Percentiles rank a stretch among this genome's conserved stretches.
phyloP scores from a whole-genome alignment of 495 filamentous ascomycete species.

The Penicillium malachiteum region DNA sequence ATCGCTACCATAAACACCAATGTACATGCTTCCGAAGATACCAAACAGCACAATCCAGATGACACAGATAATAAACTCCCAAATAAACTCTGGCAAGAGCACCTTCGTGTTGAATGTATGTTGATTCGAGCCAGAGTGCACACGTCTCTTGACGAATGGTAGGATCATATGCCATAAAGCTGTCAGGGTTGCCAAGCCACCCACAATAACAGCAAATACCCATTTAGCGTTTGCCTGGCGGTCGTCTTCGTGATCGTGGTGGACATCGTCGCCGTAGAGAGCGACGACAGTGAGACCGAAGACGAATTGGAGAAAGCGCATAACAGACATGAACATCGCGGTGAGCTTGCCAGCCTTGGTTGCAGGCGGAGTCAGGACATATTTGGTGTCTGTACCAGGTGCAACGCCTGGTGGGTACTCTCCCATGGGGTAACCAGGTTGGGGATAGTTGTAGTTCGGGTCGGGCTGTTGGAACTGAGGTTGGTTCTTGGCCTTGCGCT shows the following conservation, averaged over 20 bases:
- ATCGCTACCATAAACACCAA: conserved; percentile 54
- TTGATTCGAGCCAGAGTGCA: too few species aligned
- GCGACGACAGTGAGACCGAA: conserved; percentile 73
- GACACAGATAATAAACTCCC: conserved; percentile 67
- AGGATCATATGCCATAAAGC: conserved; percentile 57
- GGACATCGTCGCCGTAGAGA: conserved; percentile 73
- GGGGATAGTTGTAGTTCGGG: conserved; percentile 10
- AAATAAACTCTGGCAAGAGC: conserved; percentile 54
- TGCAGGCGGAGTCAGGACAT: conserved; percentile 1
- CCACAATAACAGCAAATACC: conserved; percentile 72
- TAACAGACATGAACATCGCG: conserved; percentile 30
- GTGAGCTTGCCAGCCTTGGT: conserved; percentile 15
- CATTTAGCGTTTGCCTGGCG: conserved; percentile 62
- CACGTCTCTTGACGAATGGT: conserved; percentile 39
- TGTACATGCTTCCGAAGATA: conserved; percentile 77
- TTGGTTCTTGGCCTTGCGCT: conserved; percentile 30
- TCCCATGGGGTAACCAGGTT: conserved; percentile 17
- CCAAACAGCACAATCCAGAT: conserved; percentile 82
- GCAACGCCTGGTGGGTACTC: conserved; percentile 21
- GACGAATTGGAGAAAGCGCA: conserved; percentile 71
- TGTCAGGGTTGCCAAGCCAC: conserved; percentile 58
- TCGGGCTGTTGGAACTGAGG: conserved; percentile 23
- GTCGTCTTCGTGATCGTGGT: conserved; percentile 51
- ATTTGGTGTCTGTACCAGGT: conserved; percentile 20
- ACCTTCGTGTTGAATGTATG: conserved; percentile 1